Evolutionary conservation across 768 basidiomycete genomes (phyloP), one percentile per base, ranked within the genome.

Genomic region (Tylopilus felleus): DNA sequence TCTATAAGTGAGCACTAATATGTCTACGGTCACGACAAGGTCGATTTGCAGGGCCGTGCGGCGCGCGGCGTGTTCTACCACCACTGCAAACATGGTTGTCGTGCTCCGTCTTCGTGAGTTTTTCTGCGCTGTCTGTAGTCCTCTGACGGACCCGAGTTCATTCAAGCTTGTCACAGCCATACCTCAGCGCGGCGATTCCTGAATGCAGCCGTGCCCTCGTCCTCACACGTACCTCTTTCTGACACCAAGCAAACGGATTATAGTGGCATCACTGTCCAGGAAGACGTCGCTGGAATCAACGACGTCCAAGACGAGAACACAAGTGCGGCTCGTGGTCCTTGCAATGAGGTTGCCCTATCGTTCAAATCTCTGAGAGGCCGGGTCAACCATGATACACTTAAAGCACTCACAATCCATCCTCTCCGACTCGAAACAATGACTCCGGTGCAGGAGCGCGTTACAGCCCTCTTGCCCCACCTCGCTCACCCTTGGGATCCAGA

Each of bases 361-460:
- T 78, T 80, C 68, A 47, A 57, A 13, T 60, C 71, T 14, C 65
- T 84, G 21, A 58, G 74, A 23, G 74, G 69, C 27, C 59, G 56
- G 16, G 49, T 87, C 35, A 70, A 77, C 28, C 49, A 55, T 9
- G 46, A 68, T 4, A 79, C 82, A 0, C 70, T 88, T 21, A 75
- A 77, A 48, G 87, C 90, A 12, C 75, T 93, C 43, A 84, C 79
- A 3, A 63, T 71, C 36, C 71, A 68, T 21, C 90, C 91, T 0
- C 88, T 93, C 77, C 73, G 78, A 19, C 79, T 90, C 54, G 76
- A 68, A 8, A 74, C 76, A 45, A 92, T 96, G 92, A 85, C 88
- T 1, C 67, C 83, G 5, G 94, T 98, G 3, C 95, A 97, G 68
- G 80, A 82, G 9, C 79, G 84, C 49, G 91, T 98, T 8, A 74